Conservation (phyloP, 139 green algal genomes). For the Micromonas commoda region DNA sequence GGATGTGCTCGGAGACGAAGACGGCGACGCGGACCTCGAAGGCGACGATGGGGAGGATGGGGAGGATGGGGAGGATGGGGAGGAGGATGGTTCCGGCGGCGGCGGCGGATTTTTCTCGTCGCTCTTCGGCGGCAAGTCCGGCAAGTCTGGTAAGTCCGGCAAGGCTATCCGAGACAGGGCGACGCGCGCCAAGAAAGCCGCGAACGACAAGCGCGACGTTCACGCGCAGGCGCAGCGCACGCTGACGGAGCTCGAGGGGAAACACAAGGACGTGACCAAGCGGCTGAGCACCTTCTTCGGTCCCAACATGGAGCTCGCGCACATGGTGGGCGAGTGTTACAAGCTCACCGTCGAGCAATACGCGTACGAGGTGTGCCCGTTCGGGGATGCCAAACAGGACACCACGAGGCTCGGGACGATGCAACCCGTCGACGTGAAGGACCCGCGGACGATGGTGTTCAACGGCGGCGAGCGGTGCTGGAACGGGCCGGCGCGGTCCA, state of each 20-base stretch:
- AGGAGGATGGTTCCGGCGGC: background rate
- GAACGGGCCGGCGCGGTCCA: slow-evolving; percentile 54
- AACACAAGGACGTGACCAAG: too few relatives aligned
- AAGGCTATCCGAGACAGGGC: background rate
- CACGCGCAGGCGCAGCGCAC: background rate
- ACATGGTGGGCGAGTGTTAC: slow-evolving; percentile 52
- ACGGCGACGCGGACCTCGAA: slow-evolving; percentile 14
- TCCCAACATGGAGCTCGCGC: slow-evolving; percentile 39
- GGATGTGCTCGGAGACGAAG: background rate
- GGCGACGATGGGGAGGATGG: background rate
- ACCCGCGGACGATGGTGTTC: slow-evolving; percentile 41
- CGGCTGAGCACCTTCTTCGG: slow-evolving; percentile 22
- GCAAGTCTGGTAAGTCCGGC: too few relatives aligned
- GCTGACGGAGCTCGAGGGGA: too few relatives aligned
- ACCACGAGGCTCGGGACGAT: slow-evolving; percentile 58
- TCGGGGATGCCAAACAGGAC: slow-evolving; percentile 36
- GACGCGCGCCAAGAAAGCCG: background rate
- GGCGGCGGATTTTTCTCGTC: too few relatives aligned
- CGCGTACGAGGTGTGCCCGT: slow-evolving; percentile 71
- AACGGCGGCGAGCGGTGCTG: slow-evolving; percentile 58
- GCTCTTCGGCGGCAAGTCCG: too few relatives aligned
- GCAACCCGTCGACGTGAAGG: slow-evolving; percentile 39
- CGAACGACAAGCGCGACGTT: background rate
- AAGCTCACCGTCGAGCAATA: slow-evolving; percentile 59
- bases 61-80: background rate